Conservation (phyloP, 2,329 filamentous ascomycete species). For the Xylaria polymorpha region DNA sequence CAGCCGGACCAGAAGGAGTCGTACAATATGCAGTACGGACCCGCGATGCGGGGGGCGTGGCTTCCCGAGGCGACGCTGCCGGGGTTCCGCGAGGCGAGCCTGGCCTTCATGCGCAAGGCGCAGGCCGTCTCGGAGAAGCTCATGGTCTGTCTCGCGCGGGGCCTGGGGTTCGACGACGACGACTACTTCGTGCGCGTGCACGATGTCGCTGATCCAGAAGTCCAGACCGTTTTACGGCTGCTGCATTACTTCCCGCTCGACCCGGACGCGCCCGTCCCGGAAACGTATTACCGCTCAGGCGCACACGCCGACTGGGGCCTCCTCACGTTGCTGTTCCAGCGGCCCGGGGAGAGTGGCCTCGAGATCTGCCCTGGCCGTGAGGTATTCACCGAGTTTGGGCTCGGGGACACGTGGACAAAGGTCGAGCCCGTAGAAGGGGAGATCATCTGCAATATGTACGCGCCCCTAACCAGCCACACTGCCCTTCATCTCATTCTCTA, state of each 20-base stretch:
- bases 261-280: slow-evolving; percentile 51
- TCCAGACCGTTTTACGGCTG: slow-evolving; percentile 66
- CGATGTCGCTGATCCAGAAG: slow-evolving; percentile 60
- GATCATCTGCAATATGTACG: slow-evolving; percentile 71
- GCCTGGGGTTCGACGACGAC: slow-evolving; percentile 65
- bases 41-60: slow-evolving; percentile 65
- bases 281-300: slow-evolving; percentile 68
- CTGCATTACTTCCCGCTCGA: slow-evolving; percentile 67
- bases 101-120: slow-evolving; percentile 65
- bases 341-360: slow-evolving; percentile 68
- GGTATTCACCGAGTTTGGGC: slow-evolving; percentile 67
- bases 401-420: slow-evolving; percentile 71
- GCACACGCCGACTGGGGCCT: slow-evolving; percentile 74
- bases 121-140: slow-evolving; percentile 66
- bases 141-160: slow-evolving; percentile 69
- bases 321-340: slow-evolving; percentile 72
- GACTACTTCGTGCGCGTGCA: slow-evolving; percentile 68
- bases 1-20: slow-evolving; percentile 69
- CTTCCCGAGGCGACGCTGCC: slow-evolving; percentile 60
- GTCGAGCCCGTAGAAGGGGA: slow-evolving; percentile 65
- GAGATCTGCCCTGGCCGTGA: slow-evolving; percentile 74
- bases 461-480: not conserved
- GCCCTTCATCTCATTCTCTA: not conserved
- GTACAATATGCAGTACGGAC: slow-evolving; percentile 72
- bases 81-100: slow-evolving; percentile 58